Base-by-base conservation (phyloP, 1,284 basidiomycete genomes). In the Ustilago vetiveriae region DNA sequence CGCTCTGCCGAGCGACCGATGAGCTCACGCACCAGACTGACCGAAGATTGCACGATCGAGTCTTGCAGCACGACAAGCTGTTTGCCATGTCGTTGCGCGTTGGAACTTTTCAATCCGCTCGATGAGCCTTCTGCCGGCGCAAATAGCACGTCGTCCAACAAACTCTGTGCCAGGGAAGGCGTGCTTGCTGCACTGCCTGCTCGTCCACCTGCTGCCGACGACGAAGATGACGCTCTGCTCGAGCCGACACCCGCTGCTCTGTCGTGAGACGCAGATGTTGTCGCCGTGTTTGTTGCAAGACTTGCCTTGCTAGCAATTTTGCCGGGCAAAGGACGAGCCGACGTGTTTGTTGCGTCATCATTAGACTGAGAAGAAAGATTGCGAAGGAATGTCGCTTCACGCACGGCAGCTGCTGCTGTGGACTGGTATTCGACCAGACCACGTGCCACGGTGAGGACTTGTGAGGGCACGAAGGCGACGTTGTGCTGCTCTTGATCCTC, bases 31-130 rank as follows among this genome's bases (percentile, higher is more conserved):
- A 75, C 16, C 21, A 76, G 47, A 14, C 42, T 32, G 6, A 33
- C 48, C 10, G 60, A 60, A 4, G 72, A 73, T 32, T 76, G 76
- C 16, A 69, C 70, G 19, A 69, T n/a, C n/a, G 58, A 62, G 30
- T 76, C 74, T 40, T 73, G 72, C 14, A 78, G 27, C 7, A 78
- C 32, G 4, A 75, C 56, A 8, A 78, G 59, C 58, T 77, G 70
- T 43, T 65, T 74, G n/a, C 50, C 54, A 17, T 72, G 64, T 14
- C 69, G 46, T 17, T 71, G 57, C 26, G 60, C 55, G 9, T 35
- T 39, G 38, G 38, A 47, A 36, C 56, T 65, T 36, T 60, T 70
- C 29, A 60, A 29, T 0, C 44, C 45, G 30, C 30, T 47, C 14
- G 52, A 52, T 7, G 68, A 47, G 3, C 49, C 53, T 3, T 62